Base-by-base conservation (phyloP, 495 filamentous ascomycete species). In the Aspergillus funiculosus region DNA sequence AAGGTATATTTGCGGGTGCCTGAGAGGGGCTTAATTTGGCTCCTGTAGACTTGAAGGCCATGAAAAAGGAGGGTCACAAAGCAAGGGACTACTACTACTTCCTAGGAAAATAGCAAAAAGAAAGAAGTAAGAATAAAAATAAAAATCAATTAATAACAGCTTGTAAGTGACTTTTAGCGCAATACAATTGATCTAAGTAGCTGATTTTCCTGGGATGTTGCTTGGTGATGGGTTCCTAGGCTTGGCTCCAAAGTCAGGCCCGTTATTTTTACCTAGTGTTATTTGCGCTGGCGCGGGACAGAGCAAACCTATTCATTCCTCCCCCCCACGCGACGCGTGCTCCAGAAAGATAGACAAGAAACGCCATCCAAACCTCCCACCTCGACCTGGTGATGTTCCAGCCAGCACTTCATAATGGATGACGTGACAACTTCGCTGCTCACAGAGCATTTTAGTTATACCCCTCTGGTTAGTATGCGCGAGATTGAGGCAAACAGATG, bases 361-460 rank as follows among this genome's bases (percentile, higher is more conserved):
- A 18, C 37, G 14, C 8, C 41, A 21, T 36, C 25, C 36, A 10
- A 24, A 9, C 5, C 22, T 20, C 25, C 37, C 15, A 18, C 18
- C n/a, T 29, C 14, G 25, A 46, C 30, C 37, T 27, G 27, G 31
- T 43, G 37, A 47, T 47, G 39, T 28, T 9, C 11, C 9, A 30
- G 30, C 7, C 35, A 19, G 6, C 14, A 32, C 25, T 27, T 9
- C 43, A 56, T 38, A 26, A 73, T 73, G 70, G 68, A 68, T 43
- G 70, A 73, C 52, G 67, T 66, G 46, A 68, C 69, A 11, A 86
- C 75, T 20, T 82, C 87, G 44, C 75, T 98, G 53, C 77, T 98
- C 54, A 95, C 94, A 6, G 92, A 98, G 75, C 92, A 97, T 60
- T 84, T 98, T 56, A 85, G 86, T 50, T 95, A 95, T 57, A 91